Evolutionary conservation across 805 yeast species (phyloP).

Genomic region (Danielia reshetovae): DNA sequence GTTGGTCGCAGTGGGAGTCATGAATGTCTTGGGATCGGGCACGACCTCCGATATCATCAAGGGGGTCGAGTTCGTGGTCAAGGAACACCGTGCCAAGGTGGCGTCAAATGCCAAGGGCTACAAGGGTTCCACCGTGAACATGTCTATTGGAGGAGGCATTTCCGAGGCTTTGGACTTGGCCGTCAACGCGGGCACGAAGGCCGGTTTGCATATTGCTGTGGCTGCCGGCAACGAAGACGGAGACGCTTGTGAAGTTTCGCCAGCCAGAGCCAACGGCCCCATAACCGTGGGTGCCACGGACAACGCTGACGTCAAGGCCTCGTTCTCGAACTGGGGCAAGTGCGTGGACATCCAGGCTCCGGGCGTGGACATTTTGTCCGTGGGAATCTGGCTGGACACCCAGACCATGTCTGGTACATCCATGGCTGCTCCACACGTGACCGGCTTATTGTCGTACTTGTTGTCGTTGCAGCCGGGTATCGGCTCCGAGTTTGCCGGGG

Average conservation of each 20-base stretch:
- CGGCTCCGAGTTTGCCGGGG: conserved; percentile 18
- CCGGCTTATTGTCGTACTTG: conserved; percentile 59
- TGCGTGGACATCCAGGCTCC: conserved; percentile 98
- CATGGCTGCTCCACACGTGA: conserved; percentile 74
- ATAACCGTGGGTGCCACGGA: conserved; percentile 96
- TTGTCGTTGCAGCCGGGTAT: conserved; percentile 25
- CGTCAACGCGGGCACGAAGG: conserved; percentile 82
- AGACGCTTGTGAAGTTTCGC: conserved; percentile 90
- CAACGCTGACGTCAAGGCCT: conserved; percentile 83
- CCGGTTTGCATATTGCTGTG: conserved; percentile 89
- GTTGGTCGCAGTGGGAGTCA: conserved; percentile 78
- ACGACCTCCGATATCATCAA: conserved; percentile 78
- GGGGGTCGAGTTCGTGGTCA: conserved; percentile 83
- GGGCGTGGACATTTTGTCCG: conserved; percentile 80
- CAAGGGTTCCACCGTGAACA: conserved; percentile 85
- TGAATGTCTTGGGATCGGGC: conserved; percentile 80
- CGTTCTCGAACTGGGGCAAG: conserved; percentile 91
- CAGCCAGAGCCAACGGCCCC: conserved; percentile 81
- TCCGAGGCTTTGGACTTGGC: conserved; percentile 85
- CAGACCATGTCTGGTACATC: conserved; percentile 64
- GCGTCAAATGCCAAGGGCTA: conserved; percentile 57
- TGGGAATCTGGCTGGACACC: conserved; percentile 13
- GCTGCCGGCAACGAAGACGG: conserved; percentile 96
- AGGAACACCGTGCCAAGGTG: conserved; percentile 55
- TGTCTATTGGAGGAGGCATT: conserved; percentile 93